phyloP scores from a whole-genome alignment of 164 flowering plant species.

The Platanus orientalis region DNA sequence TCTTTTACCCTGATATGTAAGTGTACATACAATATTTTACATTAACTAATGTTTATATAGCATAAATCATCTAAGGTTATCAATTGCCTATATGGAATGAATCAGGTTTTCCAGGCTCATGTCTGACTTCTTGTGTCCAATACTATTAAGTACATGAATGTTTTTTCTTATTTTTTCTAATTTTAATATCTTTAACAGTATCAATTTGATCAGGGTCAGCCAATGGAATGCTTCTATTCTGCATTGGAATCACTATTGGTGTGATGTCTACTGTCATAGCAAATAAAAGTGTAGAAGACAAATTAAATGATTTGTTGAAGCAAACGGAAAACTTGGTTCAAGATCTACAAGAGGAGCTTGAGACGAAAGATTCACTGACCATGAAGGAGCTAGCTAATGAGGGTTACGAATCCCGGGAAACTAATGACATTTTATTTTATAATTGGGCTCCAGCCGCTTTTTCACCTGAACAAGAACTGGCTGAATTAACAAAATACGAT shows the following conservation, averaged over 20 bases:
- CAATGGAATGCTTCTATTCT: slow-evolving; percentile 37
- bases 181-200: slow-evolving; percentile 3
- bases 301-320: slow-evolving; percentile 50
- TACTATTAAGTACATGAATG: too few species aligned
- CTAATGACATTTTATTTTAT: slow-evolving; percentile 19
- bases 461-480: slow-evolving; percentile 21
- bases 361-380: slow-evolving; percentile 76
- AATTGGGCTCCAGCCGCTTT: slow-evolving; percentile 14
- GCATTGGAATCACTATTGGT: slow-evolving; percentile 62
- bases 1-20: too few species aligned
- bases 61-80: too few species aligned
- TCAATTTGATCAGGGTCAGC: slow-evolving; percentile 29
- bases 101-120: too few species aligned
- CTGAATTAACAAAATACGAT: slow-evolving; percentile 15
- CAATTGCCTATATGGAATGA: too few species aligned
- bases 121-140: neutral
- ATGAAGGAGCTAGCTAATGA: slow-evolving; percentile 66
- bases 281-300: slow-evolving; percentile 51
- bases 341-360: slow-evolving; percentile 90
- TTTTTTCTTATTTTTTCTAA: neutral
- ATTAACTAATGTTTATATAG: too few species aligned
- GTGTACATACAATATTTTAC: too few species aligned
- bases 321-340: slow-evolving; percentile 69
- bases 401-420: slow-evolving; percentile 33
- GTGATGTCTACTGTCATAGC: slow-evolving; percentile 40